Base-by-base conservation (phyloP, 345 rosid genomes). In the thale cress (Arabidopsis thaliana) region DNA sequence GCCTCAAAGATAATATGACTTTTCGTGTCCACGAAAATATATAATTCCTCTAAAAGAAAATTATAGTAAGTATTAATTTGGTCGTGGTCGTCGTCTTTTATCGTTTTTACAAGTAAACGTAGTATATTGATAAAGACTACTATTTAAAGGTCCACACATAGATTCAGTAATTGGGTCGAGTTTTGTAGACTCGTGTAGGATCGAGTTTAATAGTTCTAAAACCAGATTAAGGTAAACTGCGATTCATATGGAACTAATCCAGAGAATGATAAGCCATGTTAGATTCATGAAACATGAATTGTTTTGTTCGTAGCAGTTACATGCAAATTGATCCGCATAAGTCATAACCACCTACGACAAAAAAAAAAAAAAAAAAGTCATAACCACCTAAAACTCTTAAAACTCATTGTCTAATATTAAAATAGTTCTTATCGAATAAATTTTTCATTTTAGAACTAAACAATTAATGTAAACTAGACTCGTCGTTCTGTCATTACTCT, bases 1-100 rank as follows among this genome's bases (percentile, higher is more conserved):
- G 38, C 67, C 24, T 40, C 22, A 9, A 66, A 66, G 74, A 67
- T 72, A 67, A 78, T 67, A 72, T 72, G 78, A 78, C 78, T 78
- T 72, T 60, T 78, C 51, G 45, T 8, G 74, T 72, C 72, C 77
- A 72, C 74, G 7, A 59, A 59, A 65, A 13, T 37, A 14, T 22
- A 48, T 78, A 65, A 50, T 24, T 22, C 16, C 7, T 49, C 0
- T 50, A 16, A 16, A 55, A 46, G 49, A 67, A 46, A 74, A 55
- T 24, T 13, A 45, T 45, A 24, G 4, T 4, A 33, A 59, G 55
- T 41, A 51, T 30, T 59, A 32, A 32, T 59, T 51, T 59, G 61
- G 61, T 65, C 14, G 37, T 55, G 65, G 71, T 73, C 57, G 69
- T 72, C 52, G 72, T 58, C 44, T 58, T 66, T 57, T 66, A 25